Evolutionary conservation across 176 grass and related monocot genomes (phyloP).

Genomic region (Bolboschoenus planiculmis): DNA sequence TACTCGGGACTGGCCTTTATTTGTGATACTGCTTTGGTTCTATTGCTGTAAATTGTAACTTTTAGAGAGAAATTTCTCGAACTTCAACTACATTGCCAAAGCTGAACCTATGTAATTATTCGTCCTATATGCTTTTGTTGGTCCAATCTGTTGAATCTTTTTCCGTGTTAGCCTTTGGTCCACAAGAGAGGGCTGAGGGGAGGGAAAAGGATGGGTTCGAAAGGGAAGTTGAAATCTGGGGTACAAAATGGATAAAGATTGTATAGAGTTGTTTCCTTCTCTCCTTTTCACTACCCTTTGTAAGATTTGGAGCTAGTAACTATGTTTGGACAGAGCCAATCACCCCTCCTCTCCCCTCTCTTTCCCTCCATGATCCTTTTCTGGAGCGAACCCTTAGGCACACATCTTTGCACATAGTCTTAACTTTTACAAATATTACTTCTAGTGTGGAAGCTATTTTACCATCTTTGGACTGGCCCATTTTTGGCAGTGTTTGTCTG

Average conservation of each 20-base stretch:
- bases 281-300: neutral
- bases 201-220: neutral
- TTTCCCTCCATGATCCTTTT: neutral
- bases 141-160: neutral
- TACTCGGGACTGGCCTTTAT: neutral
- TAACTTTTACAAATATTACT: neutral
- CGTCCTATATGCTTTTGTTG: neutral
- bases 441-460: neutral
- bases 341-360: no score
- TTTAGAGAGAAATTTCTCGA: neutral
- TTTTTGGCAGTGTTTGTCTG: neutral
- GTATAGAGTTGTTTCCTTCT: neutral
- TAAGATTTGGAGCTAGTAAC: neutral
- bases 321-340: no score
- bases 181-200: neutral
- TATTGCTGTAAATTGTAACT: neutral
- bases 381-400: neutral
- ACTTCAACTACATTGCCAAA: neutral
- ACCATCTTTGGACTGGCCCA: neutral
- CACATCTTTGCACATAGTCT: neutral
- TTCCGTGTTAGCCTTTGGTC: neutral
- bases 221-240: neutral
- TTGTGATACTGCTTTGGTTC: neutral
- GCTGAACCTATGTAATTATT: neutral
- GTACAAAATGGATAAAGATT: neutral